A percentile compares a stretch with the other conserved stretches of the same genome.
phyloP scores from a whole-genome alignment of 768 basidiomycete genomes.

The Aureoboletus auriporus region DNA sequence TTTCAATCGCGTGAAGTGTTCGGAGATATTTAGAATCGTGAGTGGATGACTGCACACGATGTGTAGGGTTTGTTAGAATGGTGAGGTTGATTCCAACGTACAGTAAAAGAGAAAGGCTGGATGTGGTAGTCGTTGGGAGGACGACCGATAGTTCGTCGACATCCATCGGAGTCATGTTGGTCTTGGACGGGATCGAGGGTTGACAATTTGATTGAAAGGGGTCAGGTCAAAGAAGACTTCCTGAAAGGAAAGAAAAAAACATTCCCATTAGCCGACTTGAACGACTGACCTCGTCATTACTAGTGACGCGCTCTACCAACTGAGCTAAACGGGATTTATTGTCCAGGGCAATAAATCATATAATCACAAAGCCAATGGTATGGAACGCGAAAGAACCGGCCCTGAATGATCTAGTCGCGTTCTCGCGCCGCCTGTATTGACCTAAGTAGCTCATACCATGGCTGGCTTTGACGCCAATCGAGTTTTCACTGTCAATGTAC shows the following conservation, averaged over 20 bases:
- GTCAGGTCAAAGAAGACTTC: background rate
- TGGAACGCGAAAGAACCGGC: slow-evolving; percentile 27
- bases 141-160: slow-evolving; percentile 76
- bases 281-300: slow-evolving; percentile 44
- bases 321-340: slow-evolving; percentile 38
- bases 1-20: slow-evolving; percentile 84
- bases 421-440: background rate
- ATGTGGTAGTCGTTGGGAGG: slow-evolving; percentile 63
- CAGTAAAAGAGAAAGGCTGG: slow-evolving; percentile 74
- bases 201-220: slow-evolving; percentile 1
- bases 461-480: slow-evolving; percentile 85
- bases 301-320: slow-evolving; percentile 50
- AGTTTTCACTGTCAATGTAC: slow-evolving; percentile 78
- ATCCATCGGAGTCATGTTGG: slow-evolving; percentile 60
- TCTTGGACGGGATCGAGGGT: background rate
- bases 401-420: slow-evolving; percentile 24
- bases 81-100: slow-evolving; percentile 33
- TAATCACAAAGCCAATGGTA: too few species aligned
- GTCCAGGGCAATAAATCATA: background rate
- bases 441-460: slow-evolving; percentile 40
- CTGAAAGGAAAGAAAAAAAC: slow-evolving; percentile 6
- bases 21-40: slow-evolving; percentile 94
- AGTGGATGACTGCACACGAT: slow-evolving; percentile 74
- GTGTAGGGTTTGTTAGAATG: slow-evolving; percentile 10
- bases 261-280: slow-evolving; percentile 40